Evolutionary conservation across 169 alveolate genomes (phyloP), one percentile per base, ranked within the genome.

Genomic region (Miamiensis avidus): DNA sequence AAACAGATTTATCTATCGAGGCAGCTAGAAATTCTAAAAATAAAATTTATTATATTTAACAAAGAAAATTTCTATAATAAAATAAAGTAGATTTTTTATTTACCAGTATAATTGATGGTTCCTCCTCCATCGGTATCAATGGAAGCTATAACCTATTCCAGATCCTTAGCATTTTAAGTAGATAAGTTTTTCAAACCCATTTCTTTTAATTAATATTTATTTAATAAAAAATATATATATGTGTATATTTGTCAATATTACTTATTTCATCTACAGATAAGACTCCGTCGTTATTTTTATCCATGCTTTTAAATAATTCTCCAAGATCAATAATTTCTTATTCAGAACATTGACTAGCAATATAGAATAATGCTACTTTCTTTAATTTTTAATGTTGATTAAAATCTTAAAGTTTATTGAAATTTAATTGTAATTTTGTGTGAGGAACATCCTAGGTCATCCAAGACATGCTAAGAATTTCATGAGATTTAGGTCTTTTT

Each of bases 21-120:
- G 96, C 96, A 33, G 98, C 96, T 27, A 95, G 69, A 78, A 92
- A 92, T 74, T 92, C 96, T 34, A 32, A 6, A 25, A 33, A 78
- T 34, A 79, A 74, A n/a, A 72, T 49, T 4, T 49, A 49, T 11
- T 11, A 49, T 4, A 11, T 49, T 11, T 11, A 49, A 29, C 28
- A 26, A 20, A 29, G 29, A 65, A 30, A 25, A 69, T 0, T 73
- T n/a, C n/a, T n/a, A n/a, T n/a, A n/a, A n/a, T n/a, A n/a, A n/a
- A n/a, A 49, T 4, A 49, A 49, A 49, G 20, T 11, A 49, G 20
- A 11, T 11, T 49, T 49, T 4, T 11, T 49, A 49, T 27, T 31
- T 65, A 88, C 92, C 92, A 20, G 95, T 90, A 74, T 89, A 94
- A 75, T 89, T 89, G 76, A 94, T 89, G 0, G 85, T 89, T 29